phyloP scores from a whole-genome alignment of 2,329 filamentous ascomycete genomes.

The Pleurostoma richardsiae region DNA sequence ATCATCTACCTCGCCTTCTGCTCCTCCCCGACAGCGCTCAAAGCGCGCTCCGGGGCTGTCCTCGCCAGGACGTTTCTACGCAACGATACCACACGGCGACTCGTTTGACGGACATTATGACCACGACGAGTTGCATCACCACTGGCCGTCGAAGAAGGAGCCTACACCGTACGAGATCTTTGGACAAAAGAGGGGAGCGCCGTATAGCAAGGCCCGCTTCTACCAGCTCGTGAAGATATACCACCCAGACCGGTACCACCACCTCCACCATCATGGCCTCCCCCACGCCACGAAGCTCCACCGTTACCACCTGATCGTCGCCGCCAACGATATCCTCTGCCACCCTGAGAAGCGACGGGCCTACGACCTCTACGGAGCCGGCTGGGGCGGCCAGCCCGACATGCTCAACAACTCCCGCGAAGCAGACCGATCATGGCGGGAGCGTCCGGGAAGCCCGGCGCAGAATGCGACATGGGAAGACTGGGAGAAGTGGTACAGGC shows the following conservation, averaged over 20 bases:
- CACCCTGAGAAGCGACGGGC: slow-evolving; percentile 71
- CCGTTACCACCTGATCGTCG: slow-evolving; percentile 82
- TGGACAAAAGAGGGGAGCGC: slow-evolving; percentile 44
- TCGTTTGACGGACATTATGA: neutral
- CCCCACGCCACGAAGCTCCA: slow-evolving; percentile 67
- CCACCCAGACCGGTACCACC: slow-evolving; percentile 70
- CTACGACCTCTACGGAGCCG: slow-evolving; percentile 77
- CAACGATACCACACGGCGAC: neutral
- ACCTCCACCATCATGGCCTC: slow-evolving; percentile 36
- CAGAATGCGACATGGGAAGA: slow-evolving; percentile 96
- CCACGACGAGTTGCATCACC: slow-evolving; percentile 7
- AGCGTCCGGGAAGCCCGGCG: slow-evolving; percentile 40
- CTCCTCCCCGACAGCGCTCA: neutral
- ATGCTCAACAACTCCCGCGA: slow-evolving; percentile 29
- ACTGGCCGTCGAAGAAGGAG: slow-evolving; percentile 41
- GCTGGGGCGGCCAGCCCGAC: slow-evolving; percentile 67
- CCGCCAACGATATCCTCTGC: slow-evolving; percentile 83
- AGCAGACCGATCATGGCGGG: slow-evolving; percentile 43
- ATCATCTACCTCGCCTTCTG: slow-evolving; percentile 6
- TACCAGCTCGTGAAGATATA: slow-evolving; percentile 94
- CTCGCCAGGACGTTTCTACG: neutral
- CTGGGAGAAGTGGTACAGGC: slow-evolving; percentile 77
- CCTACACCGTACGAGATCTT: slow-evolving; percentile 93
- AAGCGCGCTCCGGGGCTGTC: neutral
- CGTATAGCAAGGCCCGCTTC: slow-evolving; percentile 80